Percentiles rank a stretch among this genome's conserved stretches.
These are phyloP conservation scores for Ammopiptanthus mongolicus DNA, from an alignment of 306 rosid genomes.

Conservation along the genomic window DNA sequence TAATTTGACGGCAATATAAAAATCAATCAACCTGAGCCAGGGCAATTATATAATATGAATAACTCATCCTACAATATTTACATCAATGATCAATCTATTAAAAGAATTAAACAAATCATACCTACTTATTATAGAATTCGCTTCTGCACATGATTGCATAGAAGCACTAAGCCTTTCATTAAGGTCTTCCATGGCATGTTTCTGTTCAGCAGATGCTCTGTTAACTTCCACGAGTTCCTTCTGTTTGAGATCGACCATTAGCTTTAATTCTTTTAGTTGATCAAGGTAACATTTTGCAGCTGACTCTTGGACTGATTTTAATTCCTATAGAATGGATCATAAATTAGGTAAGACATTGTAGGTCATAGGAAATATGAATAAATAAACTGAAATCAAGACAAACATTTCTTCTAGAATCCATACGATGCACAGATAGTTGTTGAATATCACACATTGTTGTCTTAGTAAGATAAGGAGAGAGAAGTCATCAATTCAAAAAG, in stretches of 20 bases:
- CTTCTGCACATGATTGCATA: constrained; percentile 79
- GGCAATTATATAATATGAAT: not conserved
- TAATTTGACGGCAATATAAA: not conserved
- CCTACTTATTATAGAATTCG: constrained; percentile 78
- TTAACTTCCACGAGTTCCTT: constrained; percentile 61
- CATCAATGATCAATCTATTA: constrained; percentile 12
- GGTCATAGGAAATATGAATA: not conserved
- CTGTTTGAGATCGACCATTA: constrained; percentile 55
- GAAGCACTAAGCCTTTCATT: constrained; percentile 78
- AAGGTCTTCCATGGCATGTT: constrained; percentile 71
- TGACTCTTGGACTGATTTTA: constrained; percentile 64
- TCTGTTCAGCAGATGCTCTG: constrained; percentile 65
- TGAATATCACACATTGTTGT: not conserved
- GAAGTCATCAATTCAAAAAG: constrained; percentile 1
- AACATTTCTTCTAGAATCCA: constrained; percentile 11
- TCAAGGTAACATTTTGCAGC: constrained; percentile 52
- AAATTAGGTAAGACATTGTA: not conserved
- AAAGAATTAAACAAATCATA: constrained; percentile 28
- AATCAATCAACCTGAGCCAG: constrained; percentile 1
- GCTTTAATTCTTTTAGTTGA: constrained; percentile 59
- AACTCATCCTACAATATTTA: not conserved
- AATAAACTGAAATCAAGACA: constrained; percentile 3
- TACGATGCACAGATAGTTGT: constrained; percentile 6
- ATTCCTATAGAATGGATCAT: constrained; percentile 51
- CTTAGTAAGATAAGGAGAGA: not conserved